Percentiles rank a stretch among this genome's conserved stretches.
phyloP scores from a whole-genome alignment of 2,329 filamentous ascomycete genomes.

The Trichophyton benhamiae region DNA sequence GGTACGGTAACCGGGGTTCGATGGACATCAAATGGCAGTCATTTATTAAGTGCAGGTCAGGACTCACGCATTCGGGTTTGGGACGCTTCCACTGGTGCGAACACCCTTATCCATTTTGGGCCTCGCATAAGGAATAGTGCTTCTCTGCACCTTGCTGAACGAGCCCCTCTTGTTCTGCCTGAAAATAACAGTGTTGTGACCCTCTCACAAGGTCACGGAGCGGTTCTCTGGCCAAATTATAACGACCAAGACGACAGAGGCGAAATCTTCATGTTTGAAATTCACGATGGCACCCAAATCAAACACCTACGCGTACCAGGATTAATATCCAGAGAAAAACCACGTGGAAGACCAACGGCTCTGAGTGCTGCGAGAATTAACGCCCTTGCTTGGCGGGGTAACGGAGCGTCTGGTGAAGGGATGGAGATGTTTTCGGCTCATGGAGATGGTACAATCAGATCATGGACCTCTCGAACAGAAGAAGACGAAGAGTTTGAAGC shows the following conservation, averaged over 20 bases:
- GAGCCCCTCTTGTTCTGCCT: conserved; percentile 53
- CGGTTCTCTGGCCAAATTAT: conserved; percentile 72
- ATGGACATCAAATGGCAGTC: conserved; percentile 69
- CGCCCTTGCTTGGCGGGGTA: conserved; percentile 62
- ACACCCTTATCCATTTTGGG: conserved; percentile 80
- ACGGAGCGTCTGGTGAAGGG: conserved; percentile 43
- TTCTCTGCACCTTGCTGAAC: conserved; percentile 46
- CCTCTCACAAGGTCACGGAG: conserved; percentile 42
- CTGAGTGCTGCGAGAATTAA: conserved; percentile 54
- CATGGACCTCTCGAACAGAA: conserved; percentile 55
- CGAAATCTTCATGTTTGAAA: conserved; percentile 65
- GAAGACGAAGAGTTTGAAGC: conserved; percentile 38
- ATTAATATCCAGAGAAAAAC: conserved; percentile 28
- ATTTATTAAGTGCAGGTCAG: conserved; percentile 68
- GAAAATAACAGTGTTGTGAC: conserved; percentile 38
- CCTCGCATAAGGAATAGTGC: conserved; percentile 61
- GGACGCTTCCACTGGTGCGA: conserved; percentile 67
- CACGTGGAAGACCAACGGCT: conserved; percentile 32
- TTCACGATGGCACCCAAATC: conserved; percentile 63
- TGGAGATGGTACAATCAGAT: conserved; percentile 68
- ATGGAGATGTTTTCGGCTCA: conserved; percentile 71
- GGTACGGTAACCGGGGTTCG: conserved; percentile 73
- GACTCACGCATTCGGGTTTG: conserved; percentile 79
- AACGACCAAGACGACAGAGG: conserved; percentile 49
- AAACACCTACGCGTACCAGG: conserved; percentile 58